Evolutionary conservation across 2,329 filamentous ascomycete species (phyloP).

Genomic region (Hansfordia pulvinata): DNA sequence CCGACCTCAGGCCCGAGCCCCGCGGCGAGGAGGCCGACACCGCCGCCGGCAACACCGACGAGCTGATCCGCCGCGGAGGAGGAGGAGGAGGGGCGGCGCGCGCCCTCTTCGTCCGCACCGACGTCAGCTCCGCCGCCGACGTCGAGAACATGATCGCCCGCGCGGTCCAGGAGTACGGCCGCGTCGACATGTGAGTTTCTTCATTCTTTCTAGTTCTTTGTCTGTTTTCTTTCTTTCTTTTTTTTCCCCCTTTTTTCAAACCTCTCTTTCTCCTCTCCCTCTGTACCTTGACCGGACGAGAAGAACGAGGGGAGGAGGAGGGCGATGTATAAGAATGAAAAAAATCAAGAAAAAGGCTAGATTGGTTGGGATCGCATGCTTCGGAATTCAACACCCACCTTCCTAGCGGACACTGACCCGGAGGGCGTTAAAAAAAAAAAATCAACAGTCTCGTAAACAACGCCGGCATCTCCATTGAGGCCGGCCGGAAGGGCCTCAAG

Average conservation of each 20-base stretch:
- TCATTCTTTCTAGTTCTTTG: not conserved
- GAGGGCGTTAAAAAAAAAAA: not conserved
- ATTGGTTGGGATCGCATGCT: too few relatives aligned
- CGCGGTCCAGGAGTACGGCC: conserved; percentile 20
- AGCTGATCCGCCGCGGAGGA: conserved; percentile 19
- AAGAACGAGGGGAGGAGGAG: too few relatives aligned
- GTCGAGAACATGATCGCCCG: conserved; percentile 21
- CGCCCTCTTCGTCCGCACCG: conserved; percentile 26
- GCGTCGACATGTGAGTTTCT: conserved; percentile 26
- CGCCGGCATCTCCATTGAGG: conserved; percentile 31
- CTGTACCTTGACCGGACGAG: too few relatives aligned
- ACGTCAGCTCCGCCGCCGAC: conserved; percentile 22
- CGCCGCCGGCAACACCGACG: conserved; percentile 20
- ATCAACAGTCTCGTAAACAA: conserved; percentile 29
- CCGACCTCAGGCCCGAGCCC: conserved; percentile 19
- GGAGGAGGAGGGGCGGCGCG: too few relatives aligned
- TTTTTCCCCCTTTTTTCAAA: not conserved
- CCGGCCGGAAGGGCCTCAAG: conserved; percentile 13
- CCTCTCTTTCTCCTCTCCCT: too few relatives aligned
- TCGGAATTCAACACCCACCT: too few relatives aligned
- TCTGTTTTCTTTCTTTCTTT: not conserved
- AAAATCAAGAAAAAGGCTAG: too few relatives aligned
- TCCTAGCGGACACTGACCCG: too few relatives aligned
- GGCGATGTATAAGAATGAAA: too few relatives aligned
- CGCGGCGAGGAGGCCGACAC: conserved; percentile 12